Evolutionary conservation across 2,329 filamentous ascomycete genomes (phyloP), one percentile per base, ranked within the genome.

Genomic region (Colletotrichum liaoningense): DNA sequence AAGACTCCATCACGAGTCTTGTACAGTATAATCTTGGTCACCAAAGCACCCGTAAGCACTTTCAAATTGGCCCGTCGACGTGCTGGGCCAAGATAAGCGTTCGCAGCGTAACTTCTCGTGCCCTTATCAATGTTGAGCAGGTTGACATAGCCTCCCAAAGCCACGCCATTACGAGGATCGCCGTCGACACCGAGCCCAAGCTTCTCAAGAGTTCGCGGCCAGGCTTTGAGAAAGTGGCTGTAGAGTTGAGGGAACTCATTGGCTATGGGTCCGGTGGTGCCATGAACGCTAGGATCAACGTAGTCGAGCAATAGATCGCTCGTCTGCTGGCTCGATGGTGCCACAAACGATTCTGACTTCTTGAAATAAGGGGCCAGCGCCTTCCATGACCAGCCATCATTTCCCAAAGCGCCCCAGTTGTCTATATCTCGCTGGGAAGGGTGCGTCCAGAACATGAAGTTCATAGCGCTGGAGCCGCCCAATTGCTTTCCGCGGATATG

Each of bases 391-490:
- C 90, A 92, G 2, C 89, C 90, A 1, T 75, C 69, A 75, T 92
- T 92, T 0, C 90, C 90, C 11, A 92, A 79, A 35, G 83, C 79
- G 59, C 86, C 86, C 90, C 90, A 92, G 0, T 84, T 85, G 79
- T 92, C 86, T 58, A 89, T 88, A 57, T 90, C 88, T 46, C 83
- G 82, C 46, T 77, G 80, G 62, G 81, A 83, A 7, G 84, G 87
- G 38, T 86, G 83, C 66, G 84, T 85, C 83, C 84, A 86, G 60
- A 89, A 87, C 87, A 91, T 88, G 74, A 88, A 89, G 75, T 92
- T 91, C 60, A 92, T 84, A 0, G 88, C 88, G 19, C 86, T 89
- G 7, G 91, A 90, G 7, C 92, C 92, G 22, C 92, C 92, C 0
- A 94, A 84, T 24, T 69, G 65, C 55, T 75, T 75, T 12, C 72